Evolutionary conservation across 305 asterid species (phyloP).

Genomic region (Solanum aculeatissimum): DNA sequence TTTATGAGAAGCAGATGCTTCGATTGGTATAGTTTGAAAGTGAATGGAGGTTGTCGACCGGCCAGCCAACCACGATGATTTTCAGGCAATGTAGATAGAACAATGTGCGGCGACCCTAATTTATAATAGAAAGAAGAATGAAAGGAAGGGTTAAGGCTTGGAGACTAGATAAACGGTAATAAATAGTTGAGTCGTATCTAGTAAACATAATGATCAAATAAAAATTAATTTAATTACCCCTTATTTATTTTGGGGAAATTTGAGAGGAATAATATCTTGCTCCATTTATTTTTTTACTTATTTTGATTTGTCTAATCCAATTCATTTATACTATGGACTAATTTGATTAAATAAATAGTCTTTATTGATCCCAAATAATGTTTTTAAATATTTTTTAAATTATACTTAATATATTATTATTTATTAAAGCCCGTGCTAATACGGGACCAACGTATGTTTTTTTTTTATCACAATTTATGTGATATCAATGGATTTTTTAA

Average conservation of each 20-base stretch:
- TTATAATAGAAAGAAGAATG: background rate
- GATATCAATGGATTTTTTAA: too few species aligned
- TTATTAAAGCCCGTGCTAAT: too few species aligned
- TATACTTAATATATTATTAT: too few species aligned
- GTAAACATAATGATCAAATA: background rate
- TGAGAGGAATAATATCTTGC: background rate
- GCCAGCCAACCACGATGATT: background rate
- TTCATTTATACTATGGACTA: background rate
- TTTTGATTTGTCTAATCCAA: background rate
- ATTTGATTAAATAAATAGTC: background rate
- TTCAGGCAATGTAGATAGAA: background rate
- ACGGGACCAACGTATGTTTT: too few species aligned
- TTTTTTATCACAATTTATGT: too few species aligned
- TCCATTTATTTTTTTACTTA: background rate
- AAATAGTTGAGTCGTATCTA: background rate
- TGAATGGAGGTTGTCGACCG: background rate
- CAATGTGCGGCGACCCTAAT: background rate
- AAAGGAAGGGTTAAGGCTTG: background rate
- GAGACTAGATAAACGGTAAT: background rate
- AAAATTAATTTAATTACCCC: background rate
- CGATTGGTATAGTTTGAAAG: background rate
- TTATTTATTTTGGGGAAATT: background rate
- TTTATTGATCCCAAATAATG: background rate
- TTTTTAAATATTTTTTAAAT: too few species aligned
- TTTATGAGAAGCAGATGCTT: background rate